Conservation (phyloP, 2,329 filamentous ascomycete genomes). For the Leptosphaerulina australis region DNA sequence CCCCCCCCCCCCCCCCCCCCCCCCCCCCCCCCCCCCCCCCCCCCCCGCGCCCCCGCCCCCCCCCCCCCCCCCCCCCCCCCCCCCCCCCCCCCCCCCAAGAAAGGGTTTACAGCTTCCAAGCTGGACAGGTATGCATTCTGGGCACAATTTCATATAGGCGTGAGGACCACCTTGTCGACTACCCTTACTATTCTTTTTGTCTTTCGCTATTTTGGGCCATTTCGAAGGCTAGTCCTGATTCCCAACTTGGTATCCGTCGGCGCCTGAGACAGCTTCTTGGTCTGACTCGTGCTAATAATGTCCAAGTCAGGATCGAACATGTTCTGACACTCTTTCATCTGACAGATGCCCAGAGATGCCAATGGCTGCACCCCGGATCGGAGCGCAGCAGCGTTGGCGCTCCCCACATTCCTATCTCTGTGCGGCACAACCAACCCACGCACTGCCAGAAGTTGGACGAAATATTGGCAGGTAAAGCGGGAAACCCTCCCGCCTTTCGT, state of each 20-base stretch:
- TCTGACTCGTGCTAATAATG: constrained; percentile 5
- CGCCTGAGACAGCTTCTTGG: background rate
- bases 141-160: too few relatives aligned
- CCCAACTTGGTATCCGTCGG: constrained; percentile 8
- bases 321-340: background rate
- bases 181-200: constrained; percentile 12
- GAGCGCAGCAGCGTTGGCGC: constrained; percentile 23
- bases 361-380: constrained; percentile 34
- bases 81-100: too few relatives aligned
- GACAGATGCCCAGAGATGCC: constrained; percentile 11
- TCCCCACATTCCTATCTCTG: constrained; percentile 28
- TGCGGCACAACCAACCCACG: constrained; percentile 24
- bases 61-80: too few relatives aligned
- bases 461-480: constrained; percentile 28
- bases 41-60: too few relatives aligned
- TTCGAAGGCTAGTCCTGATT: background rate
- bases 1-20: too few relatives aligned
- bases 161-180: constrained; percentile 8
- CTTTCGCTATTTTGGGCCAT: constrained; percentile 4
- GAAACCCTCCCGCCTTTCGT: constrained; percentile 14
- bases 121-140: too few relatives aligned
- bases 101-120: too few relatives aligned
- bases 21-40: too few relatives aligned
- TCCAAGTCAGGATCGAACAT: constrained; percentile 2
- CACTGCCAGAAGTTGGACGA: constrained; percentile 14